Conservation (phyloP, 2,329 filamentous ascomycete genomes). For the Apiospora pterosperma region DNA sequence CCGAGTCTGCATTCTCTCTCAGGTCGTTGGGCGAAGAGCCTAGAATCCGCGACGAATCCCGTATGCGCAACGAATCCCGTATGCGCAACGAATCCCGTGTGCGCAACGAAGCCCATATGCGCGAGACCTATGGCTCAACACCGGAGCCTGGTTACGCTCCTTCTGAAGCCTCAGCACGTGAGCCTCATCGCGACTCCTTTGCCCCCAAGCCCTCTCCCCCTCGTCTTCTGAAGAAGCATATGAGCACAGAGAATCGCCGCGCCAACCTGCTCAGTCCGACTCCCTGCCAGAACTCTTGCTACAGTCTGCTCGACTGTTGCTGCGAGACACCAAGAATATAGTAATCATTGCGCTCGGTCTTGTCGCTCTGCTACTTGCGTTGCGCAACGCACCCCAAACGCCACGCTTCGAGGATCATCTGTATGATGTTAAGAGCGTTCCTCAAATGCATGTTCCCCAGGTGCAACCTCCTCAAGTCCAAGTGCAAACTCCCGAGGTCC, state of each 20-base stretch:
- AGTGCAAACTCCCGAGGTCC: background rate
- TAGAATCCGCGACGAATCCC: slow-evolving; percentile 46
- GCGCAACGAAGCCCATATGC: slow-evolving; percentile 11
- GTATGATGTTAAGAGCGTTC: slow-evolving; percentile 19
- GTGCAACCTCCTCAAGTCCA: slow-evolving; percentile 8
- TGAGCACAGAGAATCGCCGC: slow-evolving; percentile 27
- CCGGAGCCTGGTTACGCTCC: background rate
- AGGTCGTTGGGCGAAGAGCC: slow-evolving; percentile 40
- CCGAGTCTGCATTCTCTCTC: background rate
- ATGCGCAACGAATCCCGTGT: slow-evolving; percentile 9
- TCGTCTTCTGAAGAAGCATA: slow-evolving; percentile 24
- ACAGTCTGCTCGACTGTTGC: slow-evolving; percentile 49
- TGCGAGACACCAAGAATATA: slow-evolving; percentile 58
- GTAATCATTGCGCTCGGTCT: slow-evolving; percentile 52
- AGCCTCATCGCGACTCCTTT: background rate
- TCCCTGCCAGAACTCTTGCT: slow-evolving; percentile 52
- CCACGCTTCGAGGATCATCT: slow-evolving; percentile 26
- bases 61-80: background rate
- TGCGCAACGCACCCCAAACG: slow-evolving; percentile 29
- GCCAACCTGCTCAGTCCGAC: slow-evolving; percentile 34
- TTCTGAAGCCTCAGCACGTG: background rate
- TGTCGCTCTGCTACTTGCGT: slow-evolving; percentile 50
- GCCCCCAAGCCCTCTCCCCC: slow-evolving; percentile 10
- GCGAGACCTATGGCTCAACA: slow-evolving; percentile 9
- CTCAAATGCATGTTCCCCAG: slow-evolving; percentile 15